Base-by-base conservation (phyloP, 352 stramenopile genomes). In the Globisporangium spiculum region DNA sequence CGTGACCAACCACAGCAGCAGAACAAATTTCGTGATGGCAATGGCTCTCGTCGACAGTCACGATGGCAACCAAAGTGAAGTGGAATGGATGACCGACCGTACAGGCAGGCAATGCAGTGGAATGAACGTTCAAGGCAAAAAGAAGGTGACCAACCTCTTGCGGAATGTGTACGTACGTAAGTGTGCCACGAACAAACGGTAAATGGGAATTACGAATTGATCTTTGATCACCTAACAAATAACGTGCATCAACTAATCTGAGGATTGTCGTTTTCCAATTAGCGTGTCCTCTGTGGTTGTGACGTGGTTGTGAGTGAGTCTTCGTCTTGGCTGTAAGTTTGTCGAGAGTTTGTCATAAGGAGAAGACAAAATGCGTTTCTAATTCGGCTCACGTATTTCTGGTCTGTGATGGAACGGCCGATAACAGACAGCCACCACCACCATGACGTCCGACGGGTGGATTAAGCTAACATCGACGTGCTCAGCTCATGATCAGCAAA, bases 31-130 rank as follows among this genome's bases (percentile, higher is more conserved):
- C 66, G 66, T 36, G 66, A 67, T 22, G 52, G 24, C 14, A 26
- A 32, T n/a, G 32, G 30, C 9, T 60, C 36, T 10, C 60, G 66
- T 52, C 58, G 66, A 5, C 26, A 58, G 8, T 71, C 58, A 32
- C 32, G 53, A 64, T 69, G 65, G 65, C 41, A 65, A 27, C 32
- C 65, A 26, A 69, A 69, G 65, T 65, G 63, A 38, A 34, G 41
- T n/a, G 22, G 41, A 50, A 50, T 46, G 38, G 3, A 20, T 50
- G 38, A 4, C 38, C 14, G 36, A 44, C 5, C 41, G 4, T 16
- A n/a, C 16, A 50, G 16, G 6, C 14, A 50, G 41, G 6, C 14
- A 50, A 50, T 50, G 16, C 41, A 50, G 41, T 50, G 41, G 16
- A 50, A 50, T 46, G 38, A 46, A 20, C 16, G 16, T 50, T 50